Percentiles rank a stretch among this genome's conserved stretches.
phyloP scores from a whole-genome alignment of 2,329 filamentous ascomycete species.

The Alternaria triticina region DNA sequence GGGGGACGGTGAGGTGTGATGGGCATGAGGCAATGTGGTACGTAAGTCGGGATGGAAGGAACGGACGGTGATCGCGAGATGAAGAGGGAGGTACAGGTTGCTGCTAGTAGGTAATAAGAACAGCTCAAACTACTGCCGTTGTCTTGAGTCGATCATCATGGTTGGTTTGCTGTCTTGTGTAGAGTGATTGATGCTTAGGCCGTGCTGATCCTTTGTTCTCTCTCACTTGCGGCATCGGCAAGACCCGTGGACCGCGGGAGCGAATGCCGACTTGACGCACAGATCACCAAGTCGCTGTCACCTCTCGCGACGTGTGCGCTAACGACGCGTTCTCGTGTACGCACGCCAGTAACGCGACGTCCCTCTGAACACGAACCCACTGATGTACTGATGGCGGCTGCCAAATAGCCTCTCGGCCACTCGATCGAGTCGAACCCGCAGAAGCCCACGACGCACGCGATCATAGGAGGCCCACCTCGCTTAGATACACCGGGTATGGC shows the following conservation, averaged over 20 bases:
- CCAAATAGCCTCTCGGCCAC: not conserved
- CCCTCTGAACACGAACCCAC: not conserved
- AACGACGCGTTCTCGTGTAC: not conserved
- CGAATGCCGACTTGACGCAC: not conserved
- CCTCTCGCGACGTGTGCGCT: not conserved
- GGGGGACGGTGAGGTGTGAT: constrained; percentile 26
- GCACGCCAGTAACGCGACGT: not conserved
- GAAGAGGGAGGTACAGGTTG: not conserved
- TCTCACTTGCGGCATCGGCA: not conserved
- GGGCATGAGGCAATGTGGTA: constrained; percentile 23
- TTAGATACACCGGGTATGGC: not conserved
- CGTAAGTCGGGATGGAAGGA: constrained; percentile 9
- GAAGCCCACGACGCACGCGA: not conserved
- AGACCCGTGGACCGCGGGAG: not conserved
- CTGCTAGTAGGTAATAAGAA: too few relatives aligned
- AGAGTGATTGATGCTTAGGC: not conserved
- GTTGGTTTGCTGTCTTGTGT: not conserved
- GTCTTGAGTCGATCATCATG: too few relatives aligned
- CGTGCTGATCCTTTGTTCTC: not conserved
- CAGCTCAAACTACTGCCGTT: too few relatives aligned
- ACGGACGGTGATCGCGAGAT: not conserved
- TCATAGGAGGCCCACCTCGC: not conserved
- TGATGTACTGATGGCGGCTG: not conserved
- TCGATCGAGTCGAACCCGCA: not conserved
- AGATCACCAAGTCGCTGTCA: not conserved